These are phyloP conservation scores for Mycena capillaripes DNA, from an alignment of 768 basidiomycete species.

Conservation along the genomic window DNA sequence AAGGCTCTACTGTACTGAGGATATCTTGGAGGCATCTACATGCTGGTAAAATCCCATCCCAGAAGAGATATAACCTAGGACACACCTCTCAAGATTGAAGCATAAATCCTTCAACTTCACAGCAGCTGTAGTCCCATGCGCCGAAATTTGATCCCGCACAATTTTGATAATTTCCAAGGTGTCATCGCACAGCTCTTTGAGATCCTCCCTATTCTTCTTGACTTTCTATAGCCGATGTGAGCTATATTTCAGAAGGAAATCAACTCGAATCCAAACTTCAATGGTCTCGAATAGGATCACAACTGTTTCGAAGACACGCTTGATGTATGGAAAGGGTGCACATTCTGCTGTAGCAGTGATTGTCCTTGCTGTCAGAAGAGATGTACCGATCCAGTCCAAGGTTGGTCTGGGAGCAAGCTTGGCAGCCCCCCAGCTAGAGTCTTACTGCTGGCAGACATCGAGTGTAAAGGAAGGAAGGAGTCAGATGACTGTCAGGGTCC, in stretches of 20 bases:
- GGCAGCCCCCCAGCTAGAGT: background rate
- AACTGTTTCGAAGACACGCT: constrained; percentile 15
- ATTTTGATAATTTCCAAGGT: constrained; percentile 7
- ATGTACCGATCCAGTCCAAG: constrained; percentile 3
- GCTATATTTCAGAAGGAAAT: background rate
- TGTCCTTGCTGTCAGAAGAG: background rate
- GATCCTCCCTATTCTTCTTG: constrained; percentile 24
- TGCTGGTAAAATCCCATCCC: background rate
- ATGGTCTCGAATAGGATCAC: constrained; percentile 11
- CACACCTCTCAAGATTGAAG: constrained; percentile 11
- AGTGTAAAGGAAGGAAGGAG: no score
- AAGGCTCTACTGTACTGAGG: background rate
- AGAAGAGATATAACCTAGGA: background rate
- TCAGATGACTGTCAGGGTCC: no score
- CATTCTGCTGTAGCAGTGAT: constrained; percentile 2
- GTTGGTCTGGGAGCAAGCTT: background rate
- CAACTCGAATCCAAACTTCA: background rate
- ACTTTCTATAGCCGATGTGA: constrained; percentile 6
- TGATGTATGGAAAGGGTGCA: constrained; percentile 24
- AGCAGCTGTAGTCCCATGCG: background rate
- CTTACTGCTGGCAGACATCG: no score
- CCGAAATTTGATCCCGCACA: constrained; percentile 12
- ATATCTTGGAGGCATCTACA: constrained; percentile 8
- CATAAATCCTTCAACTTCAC: constrained; percentile 5
- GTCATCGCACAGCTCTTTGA: constrained; percentile 14